A percentile compares a stretch with the other conserved stretches of the same genome.
These are phyloP conservation scores for Starmerella floricola DNA, from an alignment of 805 yeast genomes.

Conservation along the genomic window DNA sequence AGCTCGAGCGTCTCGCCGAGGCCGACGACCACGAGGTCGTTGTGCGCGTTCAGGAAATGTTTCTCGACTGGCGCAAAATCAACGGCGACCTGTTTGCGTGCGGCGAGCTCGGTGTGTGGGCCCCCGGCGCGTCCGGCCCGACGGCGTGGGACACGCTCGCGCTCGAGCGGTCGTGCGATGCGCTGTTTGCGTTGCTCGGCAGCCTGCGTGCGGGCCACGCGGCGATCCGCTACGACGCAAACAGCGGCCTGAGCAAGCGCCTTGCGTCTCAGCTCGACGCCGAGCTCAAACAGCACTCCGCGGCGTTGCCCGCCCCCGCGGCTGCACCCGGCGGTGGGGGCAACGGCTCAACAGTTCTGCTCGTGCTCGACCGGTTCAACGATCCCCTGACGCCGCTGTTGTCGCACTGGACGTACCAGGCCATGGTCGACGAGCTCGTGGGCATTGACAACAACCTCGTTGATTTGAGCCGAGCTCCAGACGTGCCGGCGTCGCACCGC, in stretches of 20 bases:
- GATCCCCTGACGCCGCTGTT: constrained; percentile 91
- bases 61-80: constrained; percentile 68
- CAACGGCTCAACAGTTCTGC: constrained; percentile 39
- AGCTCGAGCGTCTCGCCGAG: constrained; percentile 78
- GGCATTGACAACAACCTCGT: constrained; percentile 77
- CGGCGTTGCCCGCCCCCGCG: constrained; percentile 37
- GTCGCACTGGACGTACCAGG: constrained; percentile 95
- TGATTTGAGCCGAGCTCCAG: constrained; percentile 45
- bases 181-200: constrained; percentile 46
- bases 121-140: constrained; percentile 14
- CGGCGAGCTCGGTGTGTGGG: constrained; percentile 22
- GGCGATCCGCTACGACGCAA: constrained; percentile 61
- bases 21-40: constrained; percentile 79
- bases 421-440: constrained; percentile 88
- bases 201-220: constrained; percentile 64
- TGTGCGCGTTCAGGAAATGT: constrained; percentile 63
- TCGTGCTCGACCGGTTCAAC: constrained; percentile 69
- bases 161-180: constrained; percentile 34
- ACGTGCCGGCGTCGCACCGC: constrained; percentile 43
- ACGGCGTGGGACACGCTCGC: constrained; percentile 40
- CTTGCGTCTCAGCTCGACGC: constrained; percentile 56
- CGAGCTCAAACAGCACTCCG: constrained; percentile 46
- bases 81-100: constrained; percentile 54
- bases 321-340: neutral
- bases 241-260: constrained; percentile 50